Conservation (phyloP, 2,329 filamentous ascomycete species). For the Botrytis pseudocinerea region DNA sequence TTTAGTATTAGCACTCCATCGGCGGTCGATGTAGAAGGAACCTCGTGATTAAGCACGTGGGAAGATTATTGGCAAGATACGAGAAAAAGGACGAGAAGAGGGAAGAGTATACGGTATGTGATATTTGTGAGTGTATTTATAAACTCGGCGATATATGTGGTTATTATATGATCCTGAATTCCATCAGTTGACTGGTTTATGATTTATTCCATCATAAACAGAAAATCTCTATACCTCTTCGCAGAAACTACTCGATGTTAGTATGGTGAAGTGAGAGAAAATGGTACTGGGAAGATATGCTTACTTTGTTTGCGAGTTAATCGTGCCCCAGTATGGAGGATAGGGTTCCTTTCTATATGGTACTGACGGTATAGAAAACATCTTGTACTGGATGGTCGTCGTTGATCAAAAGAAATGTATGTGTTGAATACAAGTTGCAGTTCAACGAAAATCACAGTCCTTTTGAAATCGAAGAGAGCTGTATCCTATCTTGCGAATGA, state of each 20-base stretch:
- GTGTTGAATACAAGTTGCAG: background rate
- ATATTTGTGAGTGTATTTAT: constrained; percentile 55
- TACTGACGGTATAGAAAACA: constrained; percentile 25
- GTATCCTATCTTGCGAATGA: background rate
- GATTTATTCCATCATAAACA: background rate
- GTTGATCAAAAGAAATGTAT: background rate
- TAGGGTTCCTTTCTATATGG: constrained; percentile 35
- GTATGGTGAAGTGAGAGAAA: background rate
- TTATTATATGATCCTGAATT: constrained; percentile 54
- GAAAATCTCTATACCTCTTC: constrained; percentile 35
- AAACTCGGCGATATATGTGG: constrained; percentile 54
- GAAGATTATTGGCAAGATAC: background rate
- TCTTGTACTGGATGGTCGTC: background rate
- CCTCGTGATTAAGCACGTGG: constrained; percentile 24
- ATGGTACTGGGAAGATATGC: background rate
- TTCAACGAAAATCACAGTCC: background rate
- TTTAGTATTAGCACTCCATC: background rate
- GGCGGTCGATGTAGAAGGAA: background rate
- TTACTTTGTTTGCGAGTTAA: constrained; percentile 37
- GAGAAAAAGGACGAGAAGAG: constrained; percentile 1
- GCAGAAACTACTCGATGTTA: constrained; percentile 35
- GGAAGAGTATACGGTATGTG: constrained; percentile 46
- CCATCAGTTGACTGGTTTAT: background rate
- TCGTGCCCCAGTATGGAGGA: constrained; percentile 34
- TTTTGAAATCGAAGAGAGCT: background rate